Conservation (phyloP, 257 asterid genomes). For the Solanum okadae region DNA sequence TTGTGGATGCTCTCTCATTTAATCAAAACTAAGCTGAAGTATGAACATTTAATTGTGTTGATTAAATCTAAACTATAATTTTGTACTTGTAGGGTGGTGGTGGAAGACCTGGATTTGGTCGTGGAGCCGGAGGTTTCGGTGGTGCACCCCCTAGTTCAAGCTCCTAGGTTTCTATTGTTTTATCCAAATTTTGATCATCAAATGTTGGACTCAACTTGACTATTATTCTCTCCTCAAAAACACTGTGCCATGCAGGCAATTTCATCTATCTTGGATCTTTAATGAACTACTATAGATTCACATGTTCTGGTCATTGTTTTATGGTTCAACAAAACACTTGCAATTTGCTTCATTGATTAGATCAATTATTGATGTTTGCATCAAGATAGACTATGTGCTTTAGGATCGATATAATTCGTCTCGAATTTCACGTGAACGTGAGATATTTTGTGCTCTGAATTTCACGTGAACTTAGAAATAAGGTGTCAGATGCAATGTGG, state of each 20-base stretch:
- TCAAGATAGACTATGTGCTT: background rate
- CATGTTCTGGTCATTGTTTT: background rate
- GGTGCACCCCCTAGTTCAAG: constrained; percentile 38
- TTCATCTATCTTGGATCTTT: background rate
- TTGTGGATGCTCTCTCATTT: background rate
- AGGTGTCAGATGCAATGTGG: background rate
- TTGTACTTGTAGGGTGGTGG: constrained; percentile 12
- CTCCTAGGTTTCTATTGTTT: constrained; percentile 8
- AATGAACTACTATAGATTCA: background rate
- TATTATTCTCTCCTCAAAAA: background rate
- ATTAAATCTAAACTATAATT: background rate
- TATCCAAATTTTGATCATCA: background rate
- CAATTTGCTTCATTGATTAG: background rate
- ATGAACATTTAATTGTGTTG: background rate
- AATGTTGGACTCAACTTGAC: background rate
- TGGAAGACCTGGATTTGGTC: constrained; percentile 31
- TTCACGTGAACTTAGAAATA: background rate
- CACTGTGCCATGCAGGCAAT: background rate
- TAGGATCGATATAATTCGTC: background rate
- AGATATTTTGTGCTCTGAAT: background rate
- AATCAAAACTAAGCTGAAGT: background rate
- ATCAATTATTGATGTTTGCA: background rate
- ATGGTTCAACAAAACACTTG: background rate
- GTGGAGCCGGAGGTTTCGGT: constrained; percentile 27
- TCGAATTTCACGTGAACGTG: background rate